These are phyloP conservation scores for Usnea hakonensis DNA, from an alignment of 495 filamentous ascomycete species.

Conservation along the genomic window DNA sequence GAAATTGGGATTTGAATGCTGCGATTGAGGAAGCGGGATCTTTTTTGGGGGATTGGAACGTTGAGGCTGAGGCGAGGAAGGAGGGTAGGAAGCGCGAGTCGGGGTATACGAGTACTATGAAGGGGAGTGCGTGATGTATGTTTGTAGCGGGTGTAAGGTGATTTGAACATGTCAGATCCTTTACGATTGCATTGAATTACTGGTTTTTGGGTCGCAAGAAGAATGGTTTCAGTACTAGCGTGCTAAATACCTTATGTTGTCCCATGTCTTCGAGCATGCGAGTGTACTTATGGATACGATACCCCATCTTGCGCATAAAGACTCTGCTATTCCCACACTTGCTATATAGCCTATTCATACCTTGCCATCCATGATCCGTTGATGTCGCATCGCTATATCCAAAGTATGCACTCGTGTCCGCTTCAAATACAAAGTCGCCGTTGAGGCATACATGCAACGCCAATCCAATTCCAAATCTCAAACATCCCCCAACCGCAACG, in stretches of 20 bases:
- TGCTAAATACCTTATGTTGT: no score
- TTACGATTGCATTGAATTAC: no score
- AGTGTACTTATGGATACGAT: neutral
- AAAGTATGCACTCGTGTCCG: neutral
- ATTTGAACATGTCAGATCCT: no score
- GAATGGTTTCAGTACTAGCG: no score
- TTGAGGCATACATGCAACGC: neutral
- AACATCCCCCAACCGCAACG: neutral
- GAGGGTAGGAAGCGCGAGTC: conserved; percentile 1
- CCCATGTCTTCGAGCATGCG: neutral
- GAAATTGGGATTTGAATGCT: conserved; percentile 16
- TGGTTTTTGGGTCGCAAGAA: no score
- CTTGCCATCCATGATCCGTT: neutral
- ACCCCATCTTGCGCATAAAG: neutral
- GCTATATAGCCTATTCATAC: neutral
- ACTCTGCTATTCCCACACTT: neutral
- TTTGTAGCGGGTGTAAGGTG: neutral
- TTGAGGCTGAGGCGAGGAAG: conserved; percentile 21
- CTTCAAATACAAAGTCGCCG: neutral
- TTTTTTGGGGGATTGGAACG: conserved; percentile 21
- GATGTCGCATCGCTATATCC: no score
- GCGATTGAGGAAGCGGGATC: conserved; percentile 23
- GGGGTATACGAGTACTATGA: neutral
- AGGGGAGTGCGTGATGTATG: neutral
- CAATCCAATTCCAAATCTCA: neutral